Base-by-base conservation (phyloP, 2,329 filamentous ascomycete species). In the Ilyonectria destructans region DNA sequence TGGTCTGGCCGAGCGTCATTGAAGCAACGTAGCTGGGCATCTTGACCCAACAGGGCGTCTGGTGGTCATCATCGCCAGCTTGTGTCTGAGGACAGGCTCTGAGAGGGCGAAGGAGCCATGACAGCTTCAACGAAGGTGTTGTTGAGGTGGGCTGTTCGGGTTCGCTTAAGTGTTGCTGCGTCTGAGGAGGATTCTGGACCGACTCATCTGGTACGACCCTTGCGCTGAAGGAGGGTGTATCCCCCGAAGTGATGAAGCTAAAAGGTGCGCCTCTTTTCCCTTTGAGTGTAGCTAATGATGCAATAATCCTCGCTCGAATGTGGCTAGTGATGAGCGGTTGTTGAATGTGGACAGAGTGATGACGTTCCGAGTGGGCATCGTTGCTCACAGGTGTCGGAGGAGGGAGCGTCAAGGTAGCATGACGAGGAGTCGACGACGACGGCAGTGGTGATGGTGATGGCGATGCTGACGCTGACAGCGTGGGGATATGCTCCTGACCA, bases 181-280 rank as follows among this genome's bases (percentile, higher is more conserved):
- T 58, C 9, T 58, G 59, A 37, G 3, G 48, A 17, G 12, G 21
- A 4, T 19, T 54, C 1, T 62, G 26, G 19, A 23, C 23, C 15
- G 48, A 19, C 5, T 58, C 46, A 1, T 59, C 35, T 13, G 35
- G 35, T 37, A 3, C 35, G 9, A 9, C 35, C 8, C 35, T 37
- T 9, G 35, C 35, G 15, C 35, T 13, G 35, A 37, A 9, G 9
- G 35, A 12, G 9, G 35, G 35, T 3, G 9, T 37, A 37, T 71
- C 69, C 55, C 69, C 69, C 7, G 66, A 71, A 8, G 65, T 68
- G 58, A 69, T 58, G 37, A 71, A 69, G 37, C 69, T 71, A 23
- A 71, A 71, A 3, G 65, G 65, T 10, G 69, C 65, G 0, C 69
- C 69, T 45, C 65, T 61, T 45, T 68, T 70, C 2, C 68, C 64